A percentile compares a stretch with the other conserved stretches of the same genome.
phyloP scores from a whole-genome alignment of 306 rosid genomes.

The Adenanthera pavonina region DNA sequence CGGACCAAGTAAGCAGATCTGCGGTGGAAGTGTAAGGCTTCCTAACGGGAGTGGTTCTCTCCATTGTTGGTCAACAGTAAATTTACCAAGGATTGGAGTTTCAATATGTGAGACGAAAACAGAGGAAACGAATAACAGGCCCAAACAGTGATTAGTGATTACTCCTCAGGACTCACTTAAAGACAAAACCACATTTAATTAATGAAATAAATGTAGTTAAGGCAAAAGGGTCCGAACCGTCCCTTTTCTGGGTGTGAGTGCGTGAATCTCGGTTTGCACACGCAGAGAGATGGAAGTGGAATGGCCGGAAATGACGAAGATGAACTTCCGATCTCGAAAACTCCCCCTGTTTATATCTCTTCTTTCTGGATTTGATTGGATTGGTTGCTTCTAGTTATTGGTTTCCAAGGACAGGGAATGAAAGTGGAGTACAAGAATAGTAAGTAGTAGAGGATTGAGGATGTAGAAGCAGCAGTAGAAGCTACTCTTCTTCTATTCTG shows the following conservation, averaged over 20 bases:
- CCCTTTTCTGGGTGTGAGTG: conserved; percentile 28
- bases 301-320: conserved; percentile 39
- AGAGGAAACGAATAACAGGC: neutral
- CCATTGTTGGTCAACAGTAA: conserved; percentile 47
- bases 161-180: conserved; percentile 3
- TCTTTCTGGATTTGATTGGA: neutral
- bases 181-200: neutral
- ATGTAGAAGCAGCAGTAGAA: conserved; percentile 61
- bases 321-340: conserved; percentile 47
- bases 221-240: neutral
- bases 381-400: neutral
- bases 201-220: neutral
- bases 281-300: conserved; percentile 27
- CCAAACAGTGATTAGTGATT: neutral
- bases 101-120: neutral
- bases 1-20: conserved; percentile 83
- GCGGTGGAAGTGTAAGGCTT: conserved; percentile 73
- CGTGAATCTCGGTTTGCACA: conserved; percentile 13
- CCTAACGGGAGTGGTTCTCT: conserved; percentile 71
- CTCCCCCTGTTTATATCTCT: conserved; percentile 14
- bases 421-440: neutral
- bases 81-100: neutral
- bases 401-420: conserved; percentile 27
- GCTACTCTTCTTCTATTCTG: conserved; percentile 56
- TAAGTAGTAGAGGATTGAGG: conserved; percentile 30